Base-by-base conservation (phyloP, 352 stramenopile species). In the Blastocystis hominis region DNA sequence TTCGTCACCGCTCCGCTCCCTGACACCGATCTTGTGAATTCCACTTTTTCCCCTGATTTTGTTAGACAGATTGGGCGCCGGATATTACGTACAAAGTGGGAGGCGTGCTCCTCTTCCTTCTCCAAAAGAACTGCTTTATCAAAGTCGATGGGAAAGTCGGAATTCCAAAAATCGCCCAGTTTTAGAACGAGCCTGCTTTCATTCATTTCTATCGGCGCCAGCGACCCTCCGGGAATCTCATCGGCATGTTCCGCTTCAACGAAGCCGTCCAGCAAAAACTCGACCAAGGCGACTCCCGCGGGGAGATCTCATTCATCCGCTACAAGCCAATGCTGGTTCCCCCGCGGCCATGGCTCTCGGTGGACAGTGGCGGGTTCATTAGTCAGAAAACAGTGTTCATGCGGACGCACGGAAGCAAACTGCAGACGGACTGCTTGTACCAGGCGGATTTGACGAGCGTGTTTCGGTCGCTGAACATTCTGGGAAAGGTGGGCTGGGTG, bases 321-420 rank as follows among this genome's bases (percentile, higher is more conserved):
- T 95, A 97, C 88, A 91, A 97, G 78, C 95, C 96, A 24, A 98
- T 98, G 96, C 91, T 98, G 55, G 93, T 98, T 9, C 94, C 95
- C 24, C 96, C 96, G 15, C 93, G 92, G 76, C 91, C 92, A 38
- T 98, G 96, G 96, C 92, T 91, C 6, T 90, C 89, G 63, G 90
- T 95, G 5, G 91, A 93, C 66, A 92, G 95, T 75, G 96, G 96
- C 17, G 95, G 94, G 7, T 98, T 98, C 89, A 89, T 96, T 55
- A 94, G 92, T 75, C 90, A 97, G 20, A 92, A 95, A 70, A 94
- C 93, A 30, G 93, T 95, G 86, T 93, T 98, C 75, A 97, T 98
- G 93, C 92, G 95, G 64, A 93, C 90, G 50, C 90, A 92, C 75
- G 90, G 93, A 38, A 94, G 91, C 59, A 90, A 91, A 70, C 68